A percentile compares a stretch with the other conserved stretches of the same genome.
Conservation (phyloP, 495 filamentous ascomycete species). For the Lepidopterella palustris region DNA sequence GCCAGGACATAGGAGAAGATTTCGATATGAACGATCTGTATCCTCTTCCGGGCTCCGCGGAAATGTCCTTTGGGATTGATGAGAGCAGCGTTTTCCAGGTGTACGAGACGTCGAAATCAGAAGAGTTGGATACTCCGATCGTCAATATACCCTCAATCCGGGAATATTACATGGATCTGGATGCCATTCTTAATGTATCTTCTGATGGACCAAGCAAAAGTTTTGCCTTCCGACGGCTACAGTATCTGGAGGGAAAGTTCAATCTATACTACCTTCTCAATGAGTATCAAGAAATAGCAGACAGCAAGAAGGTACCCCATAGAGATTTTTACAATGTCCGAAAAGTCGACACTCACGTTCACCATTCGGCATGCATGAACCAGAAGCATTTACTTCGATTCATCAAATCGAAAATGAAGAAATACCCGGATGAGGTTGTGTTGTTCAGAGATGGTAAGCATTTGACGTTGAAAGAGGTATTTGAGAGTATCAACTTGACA, state of each 20-base stretch:
- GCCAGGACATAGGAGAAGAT: slow-evolving; percentile 84
- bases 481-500: slow-evolving; percentile 92
- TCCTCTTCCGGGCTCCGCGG: slow-evolving; percentile 62
- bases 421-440: slow-evolving; percentile 87
- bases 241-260: slow-evolving; percentile 94
- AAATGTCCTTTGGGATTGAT: slow-evolving; percentile 71
- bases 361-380: slow-evolving; percentile 99
- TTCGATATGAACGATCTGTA: slow-evolving; percentile 73
- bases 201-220: slow-evolving; percentile 95
- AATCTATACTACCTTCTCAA: slow-evolving; percentile 88
- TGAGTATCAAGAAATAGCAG: slow-evolving; percentile 95
- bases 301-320: slow-evolving; percentile 95
- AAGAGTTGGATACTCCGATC: slow-evolving; percentile 57
- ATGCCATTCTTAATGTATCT: slow-evolving; percentile 72
- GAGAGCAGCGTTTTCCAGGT: slow-evolving; percentile 85
- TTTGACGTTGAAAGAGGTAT: slow-evolving; percentile 85
- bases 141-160: slow-evolving; percentile 79
- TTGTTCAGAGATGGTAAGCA: slow-evolving; percentile 89
- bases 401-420: slow-evolving; percentile 99
- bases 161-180: slow-evolving; percentile 94
- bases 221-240: slow-evolving; percentile 87
- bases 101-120: slow-evolving; percentile 60
- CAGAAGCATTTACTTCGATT: slow-evolving; percentile 97
- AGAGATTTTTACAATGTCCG: slow-evolving; percentile 98
- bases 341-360: slow-evolving; percentile 98